Percentiles rank a stretch among this genome's conserved stretches.
phyloP scores from a whole-genome alignment of 1,284 basidiomycete species.

The Schizopora paradoxa region DNA sequence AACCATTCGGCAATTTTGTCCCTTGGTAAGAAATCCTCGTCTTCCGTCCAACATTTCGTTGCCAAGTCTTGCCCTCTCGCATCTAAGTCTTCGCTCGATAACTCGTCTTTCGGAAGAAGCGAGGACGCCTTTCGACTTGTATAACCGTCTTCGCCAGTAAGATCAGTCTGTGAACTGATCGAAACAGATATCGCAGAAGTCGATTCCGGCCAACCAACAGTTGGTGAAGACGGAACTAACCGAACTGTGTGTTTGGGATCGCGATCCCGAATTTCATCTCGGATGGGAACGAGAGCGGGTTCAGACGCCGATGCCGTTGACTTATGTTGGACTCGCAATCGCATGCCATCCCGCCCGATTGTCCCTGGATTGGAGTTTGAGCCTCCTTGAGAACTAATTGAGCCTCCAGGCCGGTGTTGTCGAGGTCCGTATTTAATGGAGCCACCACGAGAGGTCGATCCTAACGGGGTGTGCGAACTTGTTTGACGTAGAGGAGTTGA shows the following conservation, averaged over 20 bases:
- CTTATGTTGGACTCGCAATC: conserved; percentile 56
- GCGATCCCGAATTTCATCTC: conserved; percentile 40
- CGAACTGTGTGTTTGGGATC: conserved; percentile 28
- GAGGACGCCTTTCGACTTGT: conserved; percentile 27
- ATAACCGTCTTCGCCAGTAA: conserved; percentile 33
- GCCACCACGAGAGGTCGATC: conserved; percentile 3
- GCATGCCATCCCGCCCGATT: conserved; percentile 41
- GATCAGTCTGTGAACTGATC: conserved; percentile 47
- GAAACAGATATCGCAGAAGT: conserved; percentile 25
- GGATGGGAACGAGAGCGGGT: conserved; percentile 58
- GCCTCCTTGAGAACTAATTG: conserved; percentile 33
- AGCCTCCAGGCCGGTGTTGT: conserved; percentile 3
- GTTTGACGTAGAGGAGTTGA: conserved; percentile 8
- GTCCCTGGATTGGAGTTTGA: conserved; percentile 27
- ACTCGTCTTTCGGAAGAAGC: conserved; percentile 40
- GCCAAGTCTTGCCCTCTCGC: conserved; percentile 71
- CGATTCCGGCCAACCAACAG: conserved; percentile 20
- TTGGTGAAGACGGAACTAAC: conserved; percentile 19
- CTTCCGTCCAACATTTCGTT: conserved; percentile 79
- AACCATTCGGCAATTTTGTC: conserved; percentile 97
- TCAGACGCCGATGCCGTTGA: conserved; percentile 72
- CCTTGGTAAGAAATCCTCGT: conserved; percentile 75
- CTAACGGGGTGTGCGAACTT: conserved; percentile 6
- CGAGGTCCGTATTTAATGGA: conserved; percentile 15
- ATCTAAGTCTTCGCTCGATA: conserved; percentile 51